phyloP scores from a whole-genome alignment of 148 eudicot genomes.

The Beta vulgaris region DNA sequence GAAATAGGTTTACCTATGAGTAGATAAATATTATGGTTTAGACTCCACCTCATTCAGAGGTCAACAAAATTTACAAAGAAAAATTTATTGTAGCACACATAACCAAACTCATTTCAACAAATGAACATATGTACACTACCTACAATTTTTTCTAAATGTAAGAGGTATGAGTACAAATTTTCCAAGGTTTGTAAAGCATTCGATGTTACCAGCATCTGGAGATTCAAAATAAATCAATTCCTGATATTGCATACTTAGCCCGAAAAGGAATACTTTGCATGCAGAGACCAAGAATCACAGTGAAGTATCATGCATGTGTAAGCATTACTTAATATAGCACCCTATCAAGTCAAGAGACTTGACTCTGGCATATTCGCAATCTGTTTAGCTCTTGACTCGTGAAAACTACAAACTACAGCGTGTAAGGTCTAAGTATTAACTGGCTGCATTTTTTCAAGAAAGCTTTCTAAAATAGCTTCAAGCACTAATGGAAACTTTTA shows the following conservation, averaged over 20 bases:
- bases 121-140: neutral
- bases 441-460: neutral
- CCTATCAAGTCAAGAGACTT: neutral
- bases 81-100: neutral
- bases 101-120: neutral
- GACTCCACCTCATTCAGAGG: neutral
- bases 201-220: neutral
- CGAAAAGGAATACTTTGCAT: neutral
- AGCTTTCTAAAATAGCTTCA: neutral
- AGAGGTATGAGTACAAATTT: neutral
- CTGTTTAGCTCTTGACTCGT: neutral
- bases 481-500: slow-evolving; percentile 3
- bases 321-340: too few species aligned
- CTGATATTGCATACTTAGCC: neutral
- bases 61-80: neutral
- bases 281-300: neutral
- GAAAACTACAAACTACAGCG: neutral
- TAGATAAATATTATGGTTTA: neutral
- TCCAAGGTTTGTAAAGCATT: neutral
- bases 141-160: neutral
- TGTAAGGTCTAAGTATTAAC: neutral
- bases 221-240: neutral
- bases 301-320: neutral
- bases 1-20: slow-evolving; percentile 72
- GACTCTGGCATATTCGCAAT: neutral